Conservation (phyloP, 495 filamentous ascomycete species). For the Xylaria sp. region DNA sequence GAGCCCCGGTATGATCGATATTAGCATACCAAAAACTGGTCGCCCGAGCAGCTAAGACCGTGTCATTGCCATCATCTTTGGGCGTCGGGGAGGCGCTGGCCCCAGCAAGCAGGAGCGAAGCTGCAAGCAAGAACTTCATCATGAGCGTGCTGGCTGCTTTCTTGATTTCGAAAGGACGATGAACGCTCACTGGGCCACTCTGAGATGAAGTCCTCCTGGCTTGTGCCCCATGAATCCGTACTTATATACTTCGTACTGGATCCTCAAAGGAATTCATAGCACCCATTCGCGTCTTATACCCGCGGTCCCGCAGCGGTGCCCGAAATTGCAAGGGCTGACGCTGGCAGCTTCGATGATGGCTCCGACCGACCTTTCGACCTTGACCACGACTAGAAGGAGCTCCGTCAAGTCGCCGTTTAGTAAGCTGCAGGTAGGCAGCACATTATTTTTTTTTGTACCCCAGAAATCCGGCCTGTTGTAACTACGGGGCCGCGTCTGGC, state of each 20-base stretch:
- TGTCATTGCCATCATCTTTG: conserved; percentile 25
- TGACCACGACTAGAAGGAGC: not conserved
- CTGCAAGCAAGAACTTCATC: conserved; percentile 16
- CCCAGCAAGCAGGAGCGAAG: conserved; percentile 21
- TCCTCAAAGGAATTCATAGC: not conserved
- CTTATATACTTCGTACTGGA: too few relatives aligned
- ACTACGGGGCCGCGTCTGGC: not conserved
- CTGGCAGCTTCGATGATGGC: not conserved
- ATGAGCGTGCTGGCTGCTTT: not conserved
- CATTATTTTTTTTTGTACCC: not conserved
- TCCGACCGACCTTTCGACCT: not conserved
- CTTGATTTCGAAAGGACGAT: not conserved
- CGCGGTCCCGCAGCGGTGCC: not conserved
- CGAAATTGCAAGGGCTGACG: conserved; percentile 5
- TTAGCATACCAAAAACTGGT: conserved; percentile 48
- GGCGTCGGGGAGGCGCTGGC: conserved; percentile 12
- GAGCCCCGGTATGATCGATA: conserved; percentile 42
- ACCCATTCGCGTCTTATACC: conserved; percentile 3
- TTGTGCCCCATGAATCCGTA: not conserved
- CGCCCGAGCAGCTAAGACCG: conserved; percentile 33
- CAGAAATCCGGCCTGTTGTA: conserved; percentile 1
- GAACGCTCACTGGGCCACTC: not conserved
- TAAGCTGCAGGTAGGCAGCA: not conserved
- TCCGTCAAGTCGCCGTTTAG: not conserved
- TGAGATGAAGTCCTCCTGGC: not conserved